Percentiles rank a stretch among this genome's conserved stretches.
phyloP scores from a whole-genome alignment of 192 early-diverging fungal genomes.

The Entophlyctis helioformis region DNA sequence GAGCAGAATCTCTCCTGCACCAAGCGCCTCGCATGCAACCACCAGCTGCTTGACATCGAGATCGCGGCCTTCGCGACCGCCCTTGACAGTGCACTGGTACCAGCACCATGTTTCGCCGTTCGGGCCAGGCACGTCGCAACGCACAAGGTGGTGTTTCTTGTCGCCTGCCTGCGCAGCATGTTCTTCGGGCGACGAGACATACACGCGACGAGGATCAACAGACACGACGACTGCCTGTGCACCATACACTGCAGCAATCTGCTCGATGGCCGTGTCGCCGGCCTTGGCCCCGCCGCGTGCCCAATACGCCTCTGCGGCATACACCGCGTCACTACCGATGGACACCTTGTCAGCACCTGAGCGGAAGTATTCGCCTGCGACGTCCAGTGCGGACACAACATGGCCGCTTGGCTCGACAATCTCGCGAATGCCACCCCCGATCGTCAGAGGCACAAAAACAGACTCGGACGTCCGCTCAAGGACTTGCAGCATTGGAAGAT shows the following conservation, averaged over 20 bases:
- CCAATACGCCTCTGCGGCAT: slow-evolving; percentile 80
- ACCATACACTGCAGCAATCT: slow-evolving; percentile 90
- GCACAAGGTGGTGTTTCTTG: slow-evolving; percentile 62
- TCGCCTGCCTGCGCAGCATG: no score
- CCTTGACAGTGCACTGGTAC: slow-evolving; percentile 99
- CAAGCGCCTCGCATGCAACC: slow-evolving; percentile 73
- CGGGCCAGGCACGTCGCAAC: slow-evolving; percentile 67
- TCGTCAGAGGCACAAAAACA: slow-evolving; percentile 98
- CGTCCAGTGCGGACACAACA: slow-evolving; percentile 68
- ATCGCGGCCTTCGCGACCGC: slow-evolving; percentile 91
- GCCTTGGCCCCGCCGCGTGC: slow-evolving; percentile 31
- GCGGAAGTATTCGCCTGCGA: slow-evolving; percentile 98
- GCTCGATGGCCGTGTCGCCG: slow-evolving; percentile 84
- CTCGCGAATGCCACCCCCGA: slow-evolving; percentile 97
- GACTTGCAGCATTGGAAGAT: slow-evolving; percentile 95
- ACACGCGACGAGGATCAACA: slow-evolving; percentile 90
- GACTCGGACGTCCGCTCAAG: slow-evolving; percentile 70
- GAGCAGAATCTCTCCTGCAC: slow-evolving; percentile 93
- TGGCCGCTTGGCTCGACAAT: slow-evolving; percentile 63
- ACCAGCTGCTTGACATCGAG: slow-evolving; percentile 88
- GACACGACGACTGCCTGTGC: slow-evolving; percentile 96
- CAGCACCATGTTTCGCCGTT: slow-evolving; percentile 89
- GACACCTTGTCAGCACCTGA: slow-evolving; percentile 99
- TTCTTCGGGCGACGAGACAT: slow-evolving; percentile 66
- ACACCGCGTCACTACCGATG: slow-evolving; percentile 99